These are phyloP conservation scores for Xanthoconium purpureum DNA, from an alignment of 768 basidiomycete species.

Conservation along the genomic window DNA sequence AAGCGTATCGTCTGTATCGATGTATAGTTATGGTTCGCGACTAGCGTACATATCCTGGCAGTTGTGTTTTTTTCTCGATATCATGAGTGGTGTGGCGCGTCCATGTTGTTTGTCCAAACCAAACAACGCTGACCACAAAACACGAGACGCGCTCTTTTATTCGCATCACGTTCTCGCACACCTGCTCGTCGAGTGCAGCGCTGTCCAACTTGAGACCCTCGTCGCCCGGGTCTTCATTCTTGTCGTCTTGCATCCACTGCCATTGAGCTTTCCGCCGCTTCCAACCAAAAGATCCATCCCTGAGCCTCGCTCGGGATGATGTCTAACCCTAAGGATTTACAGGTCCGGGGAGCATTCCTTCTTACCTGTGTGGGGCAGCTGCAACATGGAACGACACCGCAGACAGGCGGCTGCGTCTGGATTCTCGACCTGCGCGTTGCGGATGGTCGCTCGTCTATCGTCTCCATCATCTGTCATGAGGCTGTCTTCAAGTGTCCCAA, in stretches of 20 bases:
- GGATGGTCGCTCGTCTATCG: slow-evolving; percentile 18
- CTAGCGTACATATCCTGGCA: too few relatives aligned
- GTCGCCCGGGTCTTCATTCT: slow-evolving; percentile 49
- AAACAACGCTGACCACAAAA: slow-evolving; percentile 20
- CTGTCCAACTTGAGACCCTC: slow-evolving; percentile 31
- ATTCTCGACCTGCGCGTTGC: slow-evolving; percentile 9
- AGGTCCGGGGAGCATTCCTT: slow-evolving; percentile 32
- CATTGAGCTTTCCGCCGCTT: slow-evolving; percentile 32
- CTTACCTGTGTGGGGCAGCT: slow-evolving; percentile 21
- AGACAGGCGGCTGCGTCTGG: slow-evolving; percentile 9
- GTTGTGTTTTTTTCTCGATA: too few relatives aligned
- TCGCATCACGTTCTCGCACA: slow-evolving; percentile 1
- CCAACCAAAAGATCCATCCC: slow-evolving; percentile 54
- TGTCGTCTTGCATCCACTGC: slow-evolving; percentile 24
- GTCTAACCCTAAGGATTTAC: slow-evolving; percentile 59
- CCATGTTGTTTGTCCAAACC: slow-evolving; percentile 21
- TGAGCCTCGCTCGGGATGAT: slow-evolving; percentile 37
- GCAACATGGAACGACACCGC: slow-evolving; percentile 22
- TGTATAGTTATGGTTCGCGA: too few relatives aligned
- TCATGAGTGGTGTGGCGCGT: neutral
- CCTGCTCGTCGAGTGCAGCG: slow-evolving; percentile 5
- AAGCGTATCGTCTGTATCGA: neutral
- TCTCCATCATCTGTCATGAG: slow-evolving; percentile 39
- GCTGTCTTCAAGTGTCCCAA: slow-evolving; percentile 32
- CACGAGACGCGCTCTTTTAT: neutral